Evolutionary conservation across 75 land plant species (phyloP).

Genomic region (Azolla pinnata): DNA sequence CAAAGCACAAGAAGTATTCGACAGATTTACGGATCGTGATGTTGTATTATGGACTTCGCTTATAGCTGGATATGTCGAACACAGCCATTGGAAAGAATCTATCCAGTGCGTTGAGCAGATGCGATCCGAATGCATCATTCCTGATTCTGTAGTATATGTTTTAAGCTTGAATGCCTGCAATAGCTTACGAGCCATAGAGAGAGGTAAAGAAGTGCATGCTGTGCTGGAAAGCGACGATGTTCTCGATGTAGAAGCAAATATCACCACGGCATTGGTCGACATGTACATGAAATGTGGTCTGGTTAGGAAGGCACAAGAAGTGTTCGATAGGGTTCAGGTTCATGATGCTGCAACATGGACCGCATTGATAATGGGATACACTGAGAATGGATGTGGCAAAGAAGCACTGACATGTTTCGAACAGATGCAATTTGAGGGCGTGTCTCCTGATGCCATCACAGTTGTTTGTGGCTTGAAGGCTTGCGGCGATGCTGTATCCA

Average conservation of each 20-base stretch:
- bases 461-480: slow-evolving; percentile 6
- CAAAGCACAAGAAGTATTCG: slow-evolving; percentile 42
- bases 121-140: slow-evolving; percentile 30
- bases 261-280: slow-evolving; percentile 11
- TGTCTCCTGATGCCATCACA: slow-evolving; percentile 10
- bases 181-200: slow-evolving; percentile 1
- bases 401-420: slow-evolving; percentile 7
- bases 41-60: slow-evolving; percentile 52
- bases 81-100: slow-evolving; percentile 52
- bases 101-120: slow-evolving; percentile 34
- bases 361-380: slow-evolving; percentile 5
- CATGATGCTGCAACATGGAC: slow-evolving; percentile 11
- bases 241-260: slow-evolving; percentile 15
- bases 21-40: slow-evolving; percentile 25
- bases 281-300: slow-evolving; percentile 5
- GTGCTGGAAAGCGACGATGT: slow-evolving; percentile 16
- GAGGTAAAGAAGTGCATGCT: slow-evolving; percentile 40
- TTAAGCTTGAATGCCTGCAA: slow-evolving; percentile 52
- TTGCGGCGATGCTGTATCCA: slow-evolving; percentile 1
- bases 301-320: not conserved
- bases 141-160: slow-evolving; percentile 43
- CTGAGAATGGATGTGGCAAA: slow-evolving; percentile 4
- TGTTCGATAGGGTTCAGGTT: not conserved
- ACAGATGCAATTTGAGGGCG: not conserved
- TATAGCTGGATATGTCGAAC: slow-evolving; percentile 58